These are phyloP conservation scores for Trametopsis cervina DNA, from an alignment of 768 basidiomycete genomes.

Conservation along the genomic window DNA sequence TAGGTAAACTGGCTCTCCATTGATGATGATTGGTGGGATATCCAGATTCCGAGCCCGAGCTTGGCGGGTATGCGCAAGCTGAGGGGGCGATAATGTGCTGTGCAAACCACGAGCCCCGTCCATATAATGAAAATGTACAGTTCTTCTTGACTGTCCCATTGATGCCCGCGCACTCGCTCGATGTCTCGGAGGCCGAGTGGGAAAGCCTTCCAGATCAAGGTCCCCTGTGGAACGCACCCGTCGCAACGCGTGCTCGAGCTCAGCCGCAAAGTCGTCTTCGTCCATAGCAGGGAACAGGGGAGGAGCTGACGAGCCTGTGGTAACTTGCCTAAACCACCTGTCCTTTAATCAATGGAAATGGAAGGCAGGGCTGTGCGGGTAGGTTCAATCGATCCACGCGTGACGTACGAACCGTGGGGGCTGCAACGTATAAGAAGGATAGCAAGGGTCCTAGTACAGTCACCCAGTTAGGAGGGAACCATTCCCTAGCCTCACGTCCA, in stretches of 20 bases:
- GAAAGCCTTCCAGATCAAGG: background rate
- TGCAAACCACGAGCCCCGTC: background rate
- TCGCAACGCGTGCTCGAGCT: slow-evolving; percentile 8
- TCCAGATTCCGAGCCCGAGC: background rate
- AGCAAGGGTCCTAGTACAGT: background rate
- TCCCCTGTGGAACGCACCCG: slow-evolving; percentile 14
- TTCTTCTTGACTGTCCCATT: background rate
- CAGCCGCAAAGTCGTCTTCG: background rate
- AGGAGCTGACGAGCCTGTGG: background rate
- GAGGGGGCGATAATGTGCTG: background rate
- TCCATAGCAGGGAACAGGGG: background rate
- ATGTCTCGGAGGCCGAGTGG: background rate
- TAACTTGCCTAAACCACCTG: background rate
- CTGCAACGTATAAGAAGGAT: no score
- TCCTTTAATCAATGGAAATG: background rate
- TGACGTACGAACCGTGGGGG: no score
- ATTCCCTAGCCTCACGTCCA: background rate
- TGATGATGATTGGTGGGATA: no score
- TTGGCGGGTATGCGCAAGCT: background rate
- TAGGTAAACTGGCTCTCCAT: no score
- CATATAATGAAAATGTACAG: background rate
- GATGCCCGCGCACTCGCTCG: background rate
- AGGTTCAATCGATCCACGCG: slow-evolving; percentile 3
- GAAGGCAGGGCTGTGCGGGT: slow-evolving; percentile 2
- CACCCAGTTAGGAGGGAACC: background rate